Evolutionary conservation across 768 basidiomycete genomes (phyloP).

Genomic region (Mycena capillaripes): DNA sequence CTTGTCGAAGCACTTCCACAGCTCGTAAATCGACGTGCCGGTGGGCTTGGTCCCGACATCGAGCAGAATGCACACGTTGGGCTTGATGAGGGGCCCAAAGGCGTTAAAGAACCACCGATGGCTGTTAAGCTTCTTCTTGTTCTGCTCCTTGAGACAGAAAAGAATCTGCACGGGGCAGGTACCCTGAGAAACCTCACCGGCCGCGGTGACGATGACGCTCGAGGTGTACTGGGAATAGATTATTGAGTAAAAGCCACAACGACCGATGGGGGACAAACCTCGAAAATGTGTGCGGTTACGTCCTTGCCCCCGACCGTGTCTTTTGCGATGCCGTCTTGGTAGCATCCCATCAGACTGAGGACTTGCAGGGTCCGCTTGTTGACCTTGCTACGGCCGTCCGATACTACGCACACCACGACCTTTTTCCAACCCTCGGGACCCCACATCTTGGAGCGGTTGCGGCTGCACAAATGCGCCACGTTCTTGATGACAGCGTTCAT

Average conservation of each 20-base stretch:
- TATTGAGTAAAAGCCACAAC: background rate
- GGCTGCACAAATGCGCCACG: constrained; percentile 81
- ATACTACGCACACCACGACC: constrained; percentile 89
- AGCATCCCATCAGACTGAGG: constrained; percentile 87
- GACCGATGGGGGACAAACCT: constrained; percentile 54
- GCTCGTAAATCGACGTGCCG: constrained; percentile 93
- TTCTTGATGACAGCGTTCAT: constrained; percentile 95
- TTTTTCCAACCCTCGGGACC: constrained; percentile 93
- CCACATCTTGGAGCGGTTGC: constrained; percentile 83
- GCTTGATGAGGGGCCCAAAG: constrained; percentile 88
- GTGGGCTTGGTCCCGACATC: constrained; percentile 98
- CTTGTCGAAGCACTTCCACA: constrained; percentile 97
- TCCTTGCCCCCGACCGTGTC: constrained; percentile 91
- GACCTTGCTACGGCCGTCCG: constrained; percentile 88
- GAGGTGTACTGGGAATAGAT: constrained; percentile 75
- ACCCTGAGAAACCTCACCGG: constrained; percentile 84
- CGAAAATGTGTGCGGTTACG: constrained; percentile 94
- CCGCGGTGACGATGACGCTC: constrained; percentile 81
- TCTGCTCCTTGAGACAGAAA: constrained; percentile 95
- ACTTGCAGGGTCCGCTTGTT: constrained; percentile 94
- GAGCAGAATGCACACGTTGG: constrained; percentile 92
- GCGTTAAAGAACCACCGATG: constrained; percentile 99
- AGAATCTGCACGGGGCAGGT: constrained; percentile 88
- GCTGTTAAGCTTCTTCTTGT: constrained; percentile 97
- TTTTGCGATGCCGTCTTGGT: constrained; percentile 92